Base-by-base conservation (phyloP, 345 rosid species). In the Balakata baccata region DNA sequence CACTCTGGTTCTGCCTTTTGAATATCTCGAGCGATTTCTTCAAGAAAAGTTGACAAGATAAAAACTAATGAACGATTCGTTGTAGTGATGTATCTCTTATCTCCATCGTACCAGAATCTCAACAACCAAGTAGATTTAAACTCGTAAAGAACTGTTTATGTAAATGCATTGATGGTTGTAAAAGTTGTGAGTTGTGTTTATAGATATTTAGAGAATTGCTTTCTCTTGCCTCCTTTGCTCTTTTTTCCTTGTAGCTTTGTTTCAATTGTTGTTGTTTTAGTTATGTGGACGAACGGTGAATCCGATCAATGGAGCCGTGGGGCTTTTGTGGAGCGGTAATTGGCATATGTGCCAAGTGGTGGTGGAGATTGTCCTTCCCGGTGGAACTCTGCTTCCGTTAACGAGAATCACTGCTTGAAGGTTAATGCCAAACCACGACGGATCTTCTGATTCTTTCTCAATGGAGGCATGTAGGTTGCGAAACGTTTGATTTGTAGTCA, bases 1-100 rank as follows among this genome's bases (percentile, higher is more conserved):
- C 97, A 89, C n/a, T 89, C 94, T 71, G 96, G 92, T 70, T 92
- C 99, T 4, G 97, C 96, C 61, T 71, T 79, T 37, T 91, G 93
- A 81, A 92, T 85, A 84, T 92, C 98, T 77, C 85, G 85, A 71
- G 95, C 93, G 73, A 95, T 91, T 80, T 95, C 98, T 84, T 95
- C 97, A 25, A 93, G 82, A 84, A 95, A 75, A 91, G 88, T 98
- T 95, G 56, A 72, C 56, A 66, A 72, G 43, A 71, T n/a, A 2
- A 51, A 64, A n/a, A n/a, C n/a, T n/a, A n/a, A n/a, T n/a, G n/a
- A n/a, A n/a, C n/a, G 67, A 76, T 80, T 41, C 80, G 80, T 77
- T 77, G 83, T 4, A 80, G 80, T 58, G 80, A 80, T 68, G 47
- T 79, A 72, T 87, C 87, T 37, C 80, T 85, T 45, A 84, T 87